Evolutionary conservation across 371 early-diverging fungal genomes (phyloP).

Genomic region (Mycotypha africana): DNA sequence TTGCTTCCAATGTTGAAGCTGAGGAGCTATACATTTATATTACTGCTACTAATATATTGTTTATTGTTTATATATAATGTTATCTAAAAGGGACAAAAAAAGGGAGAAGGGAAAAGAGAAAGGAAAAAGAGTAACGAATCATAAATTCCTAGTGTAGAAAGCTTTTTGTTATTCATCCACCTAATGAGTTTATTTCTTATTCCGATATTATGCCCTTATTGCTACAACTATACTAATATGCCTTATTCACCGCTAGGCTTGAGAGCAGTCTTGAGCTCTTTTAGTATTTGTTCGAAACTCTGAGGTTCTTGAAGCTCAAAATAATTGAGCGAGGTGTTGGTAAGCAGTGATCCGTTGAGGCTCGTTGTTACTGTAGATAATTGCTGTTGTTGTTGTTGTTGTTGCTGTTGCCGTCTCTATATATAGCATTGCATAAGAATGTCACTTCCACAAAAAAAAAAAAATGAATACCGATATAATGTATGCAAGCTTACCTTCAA

Average conservation of each 20-base stretch:
- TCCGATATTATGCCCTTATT: slow-evolving; percentile 4
- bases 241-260: slow-evolving; percentile 22
- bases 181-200: slow-evolving; percentile 12
- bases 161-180: no score
- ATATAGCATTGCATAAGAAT: no score
- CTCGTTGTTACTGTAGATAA: neutral
- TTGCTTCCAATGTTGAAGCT: slow-evolving; percentile 61
- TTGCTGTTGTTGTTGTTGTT: slow-evolving; percentile 5
- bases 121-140: neutral
- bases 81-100: neutral
- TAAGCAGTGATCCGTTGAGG: no score
- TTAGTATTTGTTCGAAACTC: slow-evolving; percentile 32
- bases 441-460: slow-evolving; percentile 1
- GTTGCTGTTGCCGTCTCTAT: slow-evolving; percentile 7
- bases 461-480: neutral
- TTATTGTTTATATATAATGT: neutral
- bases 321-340: no score
- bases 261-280: slow-evolving; percentile 32
- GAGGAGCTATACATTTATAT: slow-evolving; percentile 20
- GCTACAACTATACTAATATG: neutral
- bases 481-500: slow-evolving; percentile 2
- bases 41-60: neutral
- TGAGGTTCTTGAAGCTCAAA: no score
- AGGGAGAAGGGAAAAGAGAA: slow-evolving; percentile 3
- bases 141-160: neutral